Evolutionary conservation across 2,329 filamentous ascomycete species (phyloP).

Genomic region (Penicillium sp.): DNA sequence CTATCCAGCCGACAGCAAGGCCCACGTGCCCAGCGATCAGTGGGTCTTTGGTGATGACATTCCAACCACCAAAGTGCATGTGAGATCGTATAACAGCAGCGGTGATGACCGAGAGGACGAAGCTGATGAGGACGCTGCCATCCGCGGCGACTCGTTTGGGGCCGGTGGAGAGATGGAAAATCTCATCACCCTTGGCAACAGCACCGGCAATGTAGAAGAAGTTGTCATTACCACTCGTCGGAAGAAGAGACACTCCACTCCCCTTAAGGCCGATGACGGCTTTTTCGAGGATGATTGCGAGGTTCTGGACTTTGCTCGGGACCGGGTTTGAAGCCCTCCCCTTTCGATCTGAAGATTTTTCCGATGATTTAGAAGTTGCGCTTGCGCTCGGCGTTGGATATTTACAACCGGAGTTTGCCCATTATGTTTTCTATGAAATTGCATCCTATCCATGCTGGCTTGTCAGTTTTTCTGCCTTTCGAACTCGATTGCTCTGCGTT

Average conservation of each 20-base stretch:
- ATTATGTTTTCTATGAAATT: constrained; percentile 18
- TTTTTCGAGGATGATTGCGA: constrained; percentile 95
- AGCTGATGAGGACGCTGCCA: constrained; percentile 25
- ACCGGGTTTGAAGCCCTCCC: constrained; percentile 49
- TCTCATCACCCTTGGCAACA: constrained; percentile 53
- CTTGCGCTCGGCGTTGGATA: constrained; percentile 19
- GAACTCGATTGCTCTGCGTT: not conserved
- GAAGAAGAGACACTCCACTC: constrained; percentile 54
- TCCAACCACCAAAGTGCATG: constrained; percentile 49
- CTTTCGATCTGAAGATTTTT: constrained; percentile 11
- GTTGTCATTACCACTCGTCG: constrained; percentile 80
- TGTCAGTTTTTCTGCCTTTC: constrained; percentile 9
- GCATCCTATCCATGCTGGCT: constrained; percentile 19
- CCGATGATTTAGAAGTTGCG: constrained; percentile 19
- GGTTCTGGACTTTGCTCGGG: constrained; percentile 79
- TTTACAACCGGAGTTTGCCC: constrained; percentile 15
- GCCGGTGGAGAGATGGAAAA: constrained; percentile 50
- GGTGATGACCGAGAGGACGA: constrained; percentile 43
- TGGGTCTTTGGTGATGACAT: constrained; percentile 60
- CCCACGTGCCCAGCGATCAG: constrained; percentile 34
- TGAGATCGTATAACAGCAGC: constrained; percentile 46
- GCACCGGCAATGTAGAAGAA: constrained; percentile 66
- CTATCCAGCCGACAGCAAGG: constrained; percentile 53
- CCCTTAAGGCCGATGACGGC: constrained; percentile 57
- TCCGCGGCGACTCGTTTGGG: constrained; percentile 31